Evolutionary conservation across 2,329 filamentous ascomycete species (phyloP).

Genomic region (Lachnellula cervina): DNA sequence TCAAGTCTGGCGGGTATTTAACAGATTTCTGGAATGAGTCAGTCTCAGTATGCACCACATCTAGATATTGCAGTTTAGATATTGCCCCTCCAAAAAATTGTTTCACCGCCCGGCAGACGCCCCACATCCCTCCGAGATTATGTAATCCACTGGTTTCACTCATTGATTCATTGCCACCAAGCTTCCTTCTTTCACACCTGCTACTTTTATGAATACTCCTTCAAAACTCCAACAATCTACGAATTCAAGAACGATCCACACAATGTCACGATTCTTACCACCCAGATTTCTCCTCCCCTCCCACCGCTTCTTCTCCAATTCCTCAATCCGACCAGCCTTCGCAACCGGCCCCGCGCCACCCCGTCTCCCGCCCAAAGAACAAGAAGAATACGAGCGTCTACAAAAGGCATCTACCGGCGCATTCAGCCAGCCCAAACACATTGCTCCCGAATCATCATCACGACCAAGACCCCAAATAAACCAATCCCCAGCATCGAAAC

Average conservation of each 20-base stretch:
- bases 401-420: constrained; percentile 72
- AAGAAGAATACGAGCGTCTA: constrained; percentile 84
- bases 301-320: constrained; percentile 26
- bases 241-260: not conserved
- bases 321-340: constrained; percentile 35
- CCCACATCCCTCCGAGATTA: not conserved
- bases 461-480: constrained; percentile 40
- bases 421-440: constrained; percentile 58
- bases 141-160: not conserved
- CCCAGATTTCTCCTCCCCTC: constrained; percentile 24
- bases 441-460: constrained; percentile 23
- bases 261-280: constrained; percentile 28
- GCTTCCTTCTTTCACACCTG: not conserved
- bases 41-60: constrained; percentile 17
- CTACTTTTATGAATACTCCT: not conserved
- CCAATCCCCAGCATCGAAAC: constrained; percentile 39
- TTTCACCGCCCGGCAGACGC: constrained; percentile 19
- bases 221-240: not conserved
- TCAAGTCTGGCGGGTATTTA: not conserved
- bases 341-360: constrained; percentile 65
- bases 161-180: not conserved
- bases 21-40: constrained; percentile 17
- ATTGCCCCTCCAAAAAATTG: constrained; percentile 18
- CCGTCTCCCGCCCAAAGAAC: constrained; percentile 79
- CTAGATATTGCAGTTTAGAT: not conserved